Base-by-base conservation (phyloP, 2,329 filamentous ascomycete genomes). In the Chrysoporthe deuterocubensis region DNA sequence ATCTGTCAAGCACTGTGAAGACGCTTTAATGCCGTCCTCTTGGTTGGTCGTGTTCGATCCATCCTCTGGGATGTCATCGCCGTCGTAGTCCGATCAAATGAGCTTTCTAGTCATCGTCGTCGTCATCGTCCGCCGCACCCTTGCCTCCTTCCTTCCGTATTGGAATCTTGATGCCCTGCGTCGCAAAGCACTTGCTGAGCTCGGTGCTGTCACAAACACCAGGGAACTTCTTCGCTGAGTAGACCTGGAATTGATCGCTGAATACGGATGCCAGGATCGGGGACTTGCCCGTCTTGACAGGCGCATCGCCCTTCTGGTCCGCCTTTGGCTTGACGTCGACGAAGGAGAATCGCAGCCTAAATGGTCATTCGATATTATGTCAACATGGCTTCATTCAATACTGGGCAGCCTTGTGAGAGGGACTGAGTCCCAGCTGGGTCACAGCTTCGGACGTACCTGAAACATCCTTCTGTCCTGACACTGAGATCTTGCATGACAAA, bases 201-300 rank as follows among this genome's bases (percentile, higher is more conserved):
- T 89, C 81, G 0, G 96, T 99, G 78, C 92, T 96, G 77, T 98
- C 95, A 67, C 97, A 97, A 1, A 99, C 96, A 52, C 96, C 96
- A 0, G 96, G 96, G 79, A 99, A 99, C 76, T 97, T 97, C 85
- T 99, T 99, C 60, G 96, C 96, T 2, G 93, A 97, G 80, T 91
- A 98, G 42, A 99, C 96, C 65, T 93, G 92, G 83, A 99, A 98
- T 2, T 89, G 86, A 4, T 97, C 92, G 60, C 92, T 96, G 80
- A 95, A 98, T 73, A 89, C 90, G 9, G 90, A 91, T 0, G 95
- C 94, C 21, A 98, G 85, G 14, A 97, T 91, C 0, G 92, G 92
- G 0, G 92, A 92, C 71, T 89, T 90, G 66, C 90, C 91, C 48
- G 87, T 90, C 77, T 94, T 96, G 69, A 96, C 82, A 52, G 68